Conservation (phyloP, 2,329 filamentous ascomycete genomes). For the Cladophialophora exuberans region DNA sequence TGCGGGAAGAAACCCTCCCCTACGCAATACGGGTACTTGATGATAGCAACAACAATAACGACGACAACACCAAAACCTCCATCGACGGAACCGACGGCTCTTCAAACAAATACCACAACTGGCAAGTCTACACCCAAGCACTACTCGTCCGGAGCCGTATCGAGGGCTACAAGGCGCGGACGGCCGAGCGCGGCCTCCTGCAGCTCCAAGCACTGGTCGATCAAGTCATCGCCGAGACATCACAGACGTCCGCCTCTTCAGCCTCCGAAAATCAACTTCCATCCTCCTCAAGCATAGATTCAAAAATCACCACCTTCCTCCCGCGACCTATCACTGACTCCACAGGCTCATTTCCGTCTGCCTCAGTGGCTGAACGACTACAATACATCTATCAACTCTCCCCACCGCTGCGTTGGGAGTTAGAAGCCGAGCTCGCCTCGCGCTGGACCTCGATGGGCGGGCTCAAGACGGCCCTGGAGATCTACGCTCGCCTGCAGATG, state of each 20-base stretch:
- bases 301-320: slow-evolving; percentile 75
- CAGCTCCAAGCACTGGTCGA: slow-evolving; percentile 96
- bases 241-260: background rate
- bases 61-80: slow-evolving; percentile 98
- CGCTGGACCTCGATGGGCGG: slow-evolving; percentile 92
- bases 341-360: too few species aligned
- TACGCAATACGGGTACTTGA: slow-evolving; percentile 87
- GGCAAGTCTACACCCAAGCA: slow-evolving; percentile 96
- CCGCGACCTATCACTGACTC: slow-evolving; percentile 77
- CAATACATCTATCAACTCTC: slow-evolving; percentile 82
- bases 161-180: slow-evolving; percentile 83
- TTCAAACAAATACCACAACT: too few species aligned
- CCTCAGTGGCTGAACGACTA: slow-evolving; percentile 74
- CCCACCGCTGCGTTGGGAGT: slow-evolving; percentile 86
- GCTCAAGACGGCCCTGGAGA: slow-evolving; percentile 85
- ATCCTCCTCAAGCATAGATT: slow-evolving; percentile 32
- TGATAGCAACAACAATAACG: slow-evolving; percentile 85
- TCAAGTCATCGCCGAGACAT: slow-evolving; percentile 86
- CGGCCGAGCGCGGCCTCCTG: slow-evolving; percentile 83
- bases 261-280: slow-evolving; percentile 44
- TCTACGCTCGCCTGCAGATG: slow-evolving; percentile 89
- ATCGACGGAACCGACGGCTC: slow-evolving; percentile 90
- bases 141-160: slow-evolving; percentile 87
- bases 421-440: slow-evolving; percentile 89
- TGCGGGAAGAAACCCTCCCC: slow-evolving; percentile 88